Base-by-base conservation (phyloP, 108 stramenopile species). In the Skeletonema marinoi region DNA sequence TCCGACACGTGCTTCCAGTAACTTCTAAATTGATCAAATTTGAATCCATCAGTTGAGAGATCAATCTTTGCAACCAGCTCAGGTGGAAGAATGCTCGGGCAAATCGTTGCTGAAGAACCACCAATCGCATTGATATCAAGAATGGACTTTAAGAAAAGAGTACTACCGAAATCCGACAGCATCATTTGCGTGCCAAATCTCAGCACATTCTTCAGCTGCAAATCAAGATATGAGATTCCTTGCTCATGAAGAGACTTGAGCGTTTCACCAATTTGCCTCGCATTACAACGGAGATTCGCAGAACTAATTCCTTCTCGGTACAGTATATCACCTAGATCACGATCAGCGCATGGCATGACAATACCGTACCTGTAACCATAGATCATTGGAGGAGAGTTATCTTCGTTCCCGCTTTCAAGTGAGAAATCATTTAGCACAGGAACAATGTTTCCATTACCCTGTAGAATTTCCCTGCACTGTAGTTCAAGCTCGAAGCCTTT, bases 181-280 rank as follows among this genome's bases (percentile, higher is more conserved):
- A 39, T 17, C 73, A 79, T 54, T 50, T 64, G 19, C 25, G 29
- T 29, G 17, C 71, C 72, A 32, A 64, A 66, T 11, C 51, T 42
- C 25, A 84, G n/a, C n/a, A 73, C 71, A 51, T 78, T 80, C n/a
- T 36, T 78, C 44, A 73, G 25, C 41, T 65, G 51, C 21, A 78
- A 32, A 38, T 80, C 65, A 8, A 62, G 25, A 16, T 84, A 65
- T 51, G 69, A 64, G 2, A 76, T 85, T 21, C 77, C 80, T 63
- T 91, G 81, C 31, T 84, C 80, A 74, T 93, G 92, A 44, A 93
- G 77, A 17, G 44, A 56, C 59, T 78, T 60, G 25, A 93, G 44
- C n/a, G 90, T 73, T 38, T 67, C 51, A n/a, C 77, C 86, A 60
- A 93, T 62, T 60, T 82, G 68, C 14, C 54, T 50, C 32, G 64